Conservation (phyloP, 108 stramenopile species). For the Parietichytrium sp. region DNA sequence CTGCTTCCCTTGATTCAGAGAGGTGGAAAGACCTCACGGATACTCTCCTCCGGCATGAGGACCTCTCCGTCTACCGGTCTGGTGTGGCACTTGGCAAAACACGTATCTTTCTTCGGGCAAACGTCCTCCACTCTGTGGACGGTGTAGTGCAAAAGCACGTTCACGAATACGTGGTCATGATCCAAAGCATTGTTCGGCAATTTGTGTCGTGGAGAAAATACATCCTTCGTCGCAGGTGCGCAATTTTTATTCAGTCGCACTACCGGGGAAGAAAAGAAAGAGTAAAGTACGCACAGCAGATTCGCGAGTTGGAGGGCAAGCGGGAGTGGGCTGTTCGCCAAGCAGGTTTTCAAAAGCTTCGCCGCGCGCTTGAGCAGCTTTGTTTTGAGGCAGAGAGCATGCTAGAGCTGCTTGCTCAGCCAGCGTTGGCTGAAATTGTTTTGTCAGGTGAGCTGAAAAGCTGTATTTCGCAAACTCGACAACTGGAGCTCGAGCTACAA, state of each 20-base stretch:
- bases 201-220: neutral
- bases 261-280: neutral
- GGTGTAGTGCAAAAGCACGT: slow-evolving; percentile 12
- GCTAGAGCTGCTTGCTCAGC: neutral
- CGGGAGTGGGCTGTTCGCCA: neutral
- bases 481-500: neutral
- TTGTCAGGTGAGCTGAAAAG: neutral
- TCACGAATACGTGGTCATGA: neutral
- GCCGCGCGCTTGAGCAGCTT: neutral
- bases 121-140: slow-evolving; percentile 12
- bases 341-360: neutral
- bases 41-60: neutral
- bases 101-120: neutral
- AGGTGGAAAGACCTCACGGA: neutral
- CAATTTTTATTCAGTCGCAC: neutral
- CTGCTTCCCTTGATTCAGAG: neutral
- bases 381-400: neutral
- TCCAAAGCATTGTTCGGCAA: slow-evolving; percentile 31
- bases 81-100: neutral
- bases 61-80: neutral
- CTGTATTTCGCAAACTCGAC: neutral
- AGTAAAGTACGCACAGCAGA: neutral
- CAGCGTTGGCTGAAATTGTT: neutral
- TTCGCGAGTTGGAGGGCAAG: neutral
- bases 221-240: neutral